These are phyloP conservation scores for Juglanconis juglandina DNA, from an alignment of 2,329 filamentous ascomycete genomes.

Conservation along the genomic window DNA sequence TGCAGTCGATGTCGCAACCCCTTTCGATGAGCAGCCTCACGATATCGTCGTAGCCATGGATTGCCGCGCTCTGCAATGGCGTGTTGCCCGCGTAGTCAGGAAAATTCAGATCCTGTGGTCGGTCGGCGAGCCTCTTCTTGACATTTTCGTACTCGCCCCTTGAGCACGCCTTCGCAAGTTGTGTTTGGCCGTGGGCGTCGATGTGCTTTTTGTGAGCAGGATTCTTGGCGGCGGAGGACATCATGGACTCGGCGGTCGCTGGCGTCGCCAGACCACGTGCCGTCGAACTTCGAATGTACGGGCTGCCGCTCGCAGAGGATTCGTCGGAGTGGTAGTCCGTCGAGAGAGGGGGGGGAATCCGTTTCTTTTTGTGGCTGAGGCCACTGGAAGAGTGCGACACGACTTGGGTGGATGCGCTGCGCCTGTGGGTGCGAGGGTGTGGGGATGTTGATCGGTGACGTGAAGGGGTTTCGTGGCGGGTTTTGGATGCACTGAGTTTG, in stretches of 20 bases:
- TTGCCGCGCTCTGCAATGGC: slow-evolving; percentile 85
- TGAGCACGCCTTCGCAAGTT: slow-evolving; percentile 84
- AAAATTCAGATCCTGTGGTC: slow-evolving; percentile 83
- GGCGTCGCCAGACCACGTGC: slow-evolving; percentile 54
- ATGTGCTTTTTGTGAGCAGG: slow-evolving; percentile 77
- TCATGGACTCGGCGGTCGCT: slow-evolving; percentile 54
- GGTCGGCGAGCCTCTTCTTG: slow-evolving; percentile 69
- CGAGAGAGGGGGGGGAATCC: slow-evolving; percentile 57
- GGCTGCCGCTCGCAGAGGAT: slow-evolving; percentile 59
- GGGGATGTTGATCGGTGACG: slow-evolving; percentile 58
- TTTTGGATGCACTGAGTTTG: slow-evolving; percentile 31
- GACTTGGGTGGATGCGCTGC: slow-evolving; percentile 63
- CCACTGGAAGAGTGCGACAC: slow-evolving; percentile 53
- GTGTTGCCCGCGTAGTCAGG: slow-evolving; percentile 96
- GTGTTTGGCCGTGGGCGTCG: slow-evolving; percentile 88
- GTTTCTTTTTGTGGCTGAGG: slow-evolving; percentile 58
- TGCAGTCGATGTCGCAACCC: slow-evolving; percentile 78
- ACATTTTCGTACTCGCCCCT: slow-evolving; percentile 78
- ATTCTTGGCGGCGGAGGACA: slow-evolving; percentile 67
- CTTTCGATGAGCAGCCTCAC: slow-evolving; percentile 82
- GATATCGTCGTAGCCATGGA: slow-evolving; percentile 82
- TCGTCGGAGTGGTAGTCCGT: slow-evolving; percentile 67
- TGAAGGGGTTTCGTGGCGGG: slow-evolving; percentile 30
- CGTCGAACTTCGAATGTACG: slow-evolving; percentile 56
- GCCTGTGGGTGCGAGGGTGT: slow-evolving; percentile 54